Conservation (phyloP, 2,329 filamentous ascomycete genomes). For the Didymella sp. region DNA sequence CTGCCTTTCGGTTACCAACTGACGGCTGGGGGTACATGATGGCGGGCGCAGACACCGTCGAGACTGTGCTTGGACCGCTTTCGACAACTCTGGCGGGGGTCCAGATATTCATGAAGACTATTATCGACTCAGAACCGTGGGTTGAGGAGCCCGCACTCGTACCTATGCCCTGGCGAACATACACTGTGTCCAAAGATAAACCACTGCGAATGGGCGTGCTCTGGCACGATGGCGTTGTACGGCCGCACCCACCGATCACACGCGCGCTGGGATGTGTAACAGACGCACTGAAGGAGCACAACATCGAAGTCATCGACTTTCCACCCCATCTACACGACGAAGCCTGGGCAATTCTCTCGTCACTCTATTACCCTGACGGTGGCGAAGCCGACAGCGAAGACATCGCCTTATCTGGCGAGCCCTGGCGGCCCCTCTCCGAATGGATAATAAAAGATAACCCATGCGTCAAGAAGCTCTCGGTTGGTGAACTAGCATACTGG, state of each 20-base stretch:
- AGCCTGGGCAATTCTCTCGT: conserved; percentile 57
- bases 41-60: conserved; percentile 56
- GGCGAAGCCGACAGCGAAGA: conserved; percentile 60
- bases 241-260: conserved; percentile 69
- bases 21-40: conserved; percentile 54
- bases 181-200: conserved; percentile 25
- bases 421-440: conserved; percentile 63
- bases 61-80: conserved; percentile 62
- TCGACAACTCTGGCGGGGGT: conserved; percentile 62
- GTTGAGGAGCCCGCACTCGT: conserved; percentile 63
- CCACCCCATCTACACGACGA: conserved; percentile 58
- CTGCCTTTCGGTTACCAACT: conserved; percentile 53
- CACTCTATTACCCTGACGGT: conserved; percentile 63
- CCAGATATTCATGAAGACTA: conserved; percentile 60
- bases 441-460: conserved; percentile 66
- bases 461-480: conserved; percentile 50
- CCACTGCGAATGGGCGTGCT: conserved; percentile 66
- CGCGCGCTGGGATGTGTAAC: conserved; percentile 61
- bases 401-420: conserved; percentile 63
- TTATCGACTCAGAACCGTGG: conserved; percentile 64
- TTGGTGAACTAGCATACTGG: conserved; percentile 55
- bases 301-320: conserved; percentile 62
- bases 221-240: conserved; percentile 69
- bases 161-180: conserved; percentile 63
- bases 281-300: conserved; percentile 52